These are phyloP conservation scores for Aspergillus felis DNA, from an alignment of 2,329 filamentous ascomycete species.

Conservation along the genomic window DNA sequence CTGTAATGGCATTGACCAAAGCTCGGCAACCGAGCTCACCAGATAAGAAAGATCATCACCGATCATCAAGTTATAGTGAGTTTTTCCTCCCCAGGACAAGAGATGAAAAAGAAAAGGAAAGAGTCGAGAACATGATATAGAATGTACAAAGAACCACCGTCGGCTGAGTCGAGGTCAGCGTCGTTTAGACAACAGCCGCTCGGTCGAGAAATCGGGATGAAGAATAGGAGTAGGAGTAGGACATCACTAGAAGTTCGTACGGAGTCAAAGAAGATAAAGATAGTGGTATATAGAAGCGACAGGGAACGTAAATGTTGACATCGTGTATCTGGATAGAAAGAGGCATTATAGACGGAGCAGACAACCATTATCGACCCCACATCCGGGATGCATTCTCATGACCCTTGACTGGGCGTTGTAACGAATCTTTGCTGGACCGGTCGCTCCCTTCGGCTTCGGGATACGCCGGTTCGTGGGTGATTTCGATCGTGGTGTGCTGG, in stretches of 20 bases:
- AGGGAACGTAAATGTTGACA: slow-evolving; percentile 1
- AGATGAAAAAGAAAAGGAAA: neutral
- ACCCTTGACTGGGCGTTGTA: slow-evolving; percentile 2
- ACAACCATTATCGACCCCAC: slow-evolving; percentile 23
- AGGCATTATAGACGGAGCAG: neutral
- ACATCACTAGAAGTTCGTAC: neutral
- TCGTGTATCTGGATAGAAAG: slow-evolving; percentile 2
- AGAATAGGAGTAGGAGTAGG: neutral
- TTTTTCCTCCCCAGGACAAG: neutral
- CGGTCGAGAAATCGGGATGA: neutral
- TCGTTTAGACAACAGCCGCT: neutral
- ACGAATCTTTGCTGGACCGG: slow-evolving; percentile 26
- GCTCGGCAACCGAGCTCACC: neutral
- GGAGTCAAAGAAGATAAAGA: neutral
- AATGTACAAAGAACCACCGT: neutral
- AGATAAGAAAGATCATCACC: neutral
- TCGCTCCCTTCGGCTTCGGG: slow-evolving; percentile 20
- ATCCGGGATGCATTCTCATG: slow-evolving; percentile 13
- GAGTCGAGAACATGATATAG: neutral
- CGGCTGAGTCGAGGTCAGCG: neutral
- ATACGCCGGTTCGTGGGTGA: slow-evolving; percentile 36
- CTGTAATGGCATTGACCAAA: neutral
- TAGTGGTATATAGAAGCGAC: neutral
- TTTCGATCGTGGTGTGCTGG: slow-evolving; percentile 43
- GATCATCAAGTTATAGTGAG: neutral